A percentile compares a stretch with the other conserved stretches of the same genome.
phyloP scores from a whole-genome alignment of 768 basidiomycete genomes.

The Chalciporus chontae region DNA sequence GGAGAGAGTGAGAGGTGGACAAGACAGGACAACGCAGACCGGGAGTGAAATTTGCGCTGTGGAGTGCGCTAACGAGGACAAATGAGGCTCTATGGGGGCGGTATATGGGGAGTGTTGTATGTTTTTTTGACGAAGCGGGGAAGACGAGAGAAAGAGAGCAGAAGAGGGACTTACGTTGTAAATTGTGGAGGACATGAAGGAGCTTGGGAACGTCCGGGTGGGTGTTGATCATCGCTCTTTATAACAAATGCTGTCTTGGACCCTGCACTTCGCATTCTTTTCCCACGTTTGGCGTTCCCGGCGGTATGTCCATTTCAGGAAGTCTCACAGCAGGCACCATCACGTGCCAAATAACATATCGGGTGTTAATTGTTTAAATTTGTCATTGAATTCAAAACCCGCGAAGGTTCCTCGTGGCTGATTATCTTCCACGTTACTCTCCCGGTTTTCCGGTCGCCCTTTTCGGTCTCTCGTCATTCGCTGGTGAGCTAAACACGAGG shows the following conservation, averaged over 20 bases:
- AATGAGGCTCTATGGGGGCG: not conserved
- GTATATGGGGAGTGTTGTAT: not conserved
- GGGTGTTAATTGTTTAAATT: conserved; percentile 16
- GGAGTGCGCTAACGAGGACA: conserved; percentile 2
- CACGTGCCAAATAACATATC: conserved; percentile 26
- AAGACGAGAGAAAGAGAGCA: not conserved
- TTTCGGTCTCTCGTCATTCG: too few relatives aligned
- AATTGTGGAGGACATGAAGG: conserved; percentile 37
- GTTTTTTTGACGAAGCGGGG: not conserved
- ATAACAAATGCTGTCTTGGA: conserved; percentile 34
- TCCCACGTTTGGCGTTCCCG: conserved; percentile 35
- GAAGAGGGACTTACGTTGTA: conserved; percentile 32
- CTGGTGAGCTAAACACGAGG: too few relatives aligned
- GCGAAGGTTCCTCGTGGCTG: conserved; percentile 16
- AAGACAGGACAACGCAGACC: conserved; percentile 3
- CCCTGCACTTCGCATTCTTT: conserved; percentile 32
- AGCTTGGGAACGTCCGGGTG: conserved; percentile 35
- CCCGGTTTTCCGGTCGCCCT: too few relatives aligned
- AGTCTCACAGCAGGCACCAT: conserved; percentile 24
- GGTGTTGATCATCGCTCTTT: conserved; percentile 40
- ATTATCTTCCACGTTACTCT: not conserved
- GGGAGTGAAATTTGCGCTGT: conserved; percentile 25
- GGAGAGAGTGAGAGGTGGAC: not conserved
- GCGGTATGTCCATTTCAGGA: conserved; percentile 30
- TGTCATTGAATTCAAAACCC: conserved; percentile 12